A percentile compares a stretch with the other conserved stretches of the same genome.
Conservation (phyloP, 148 eudicot genomes). For the Dianthus caryophyllus region DNA sequence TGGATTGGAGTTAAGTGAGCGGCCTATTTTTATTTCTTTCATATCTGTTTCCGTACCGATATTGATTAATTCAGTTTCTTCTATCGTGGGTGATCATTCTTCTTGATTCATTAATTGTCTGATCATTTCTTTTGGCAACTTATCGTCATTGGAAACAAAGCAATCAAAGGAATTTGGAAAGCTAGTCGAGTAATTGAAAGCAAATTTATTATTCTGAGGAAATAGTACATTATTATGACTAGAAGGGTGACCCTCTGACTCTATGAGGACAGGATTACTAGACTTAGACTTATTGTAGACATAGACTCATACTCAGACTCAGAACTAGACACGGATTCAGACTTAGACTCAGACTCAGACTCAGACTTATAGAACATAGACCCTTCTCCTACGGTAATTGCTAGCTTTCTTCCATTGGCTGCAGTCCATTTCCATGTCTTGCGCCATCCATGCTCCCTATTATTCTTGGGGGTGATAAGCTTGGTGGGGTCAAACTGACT, state of each 20-base stretch:
- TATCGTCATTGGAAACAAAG: not conserved
- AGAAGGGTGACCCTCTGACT: not conserved
- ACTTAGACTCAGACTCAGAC: not conserved
- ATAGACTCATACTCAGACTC: not conserved
- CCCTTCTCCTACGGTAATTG: not conserved
- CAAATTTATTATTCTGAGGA: not conserved
- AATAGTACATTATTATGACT: not conserved
- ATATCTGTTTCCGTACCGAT: not conserved
- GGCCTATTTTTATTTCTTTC: not conserved
- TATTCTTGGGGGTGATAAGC: not conserved
- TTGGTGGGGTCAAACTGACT: not conserved
- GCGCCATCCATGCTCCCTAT: not conserved
- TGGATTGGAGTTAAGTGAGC: not conserved
- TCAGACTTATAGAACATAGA: not conserved
- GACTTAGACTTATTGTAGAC: too few species aligned
- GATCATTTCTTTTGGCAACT: not conserved
- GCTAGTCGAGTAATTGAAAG: not conserved
- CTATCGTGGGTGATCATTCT: not conserved
- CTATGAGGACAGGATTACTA: not conserved
- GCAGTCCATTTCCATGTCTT: not conserved
- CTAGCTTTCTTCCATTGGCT: not conserved
- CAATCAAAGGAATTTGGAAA: not conserved
- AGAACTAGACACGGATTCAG: not conserved
- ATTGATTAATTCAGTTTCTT: not conserved
- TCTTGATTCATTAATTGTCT: not conserved